These are phyloP conservation scores for Ramalina intermedia DNA, from an alignment of 495 filamentous ascomycete species.

Conservation along the genomic window DNA sequence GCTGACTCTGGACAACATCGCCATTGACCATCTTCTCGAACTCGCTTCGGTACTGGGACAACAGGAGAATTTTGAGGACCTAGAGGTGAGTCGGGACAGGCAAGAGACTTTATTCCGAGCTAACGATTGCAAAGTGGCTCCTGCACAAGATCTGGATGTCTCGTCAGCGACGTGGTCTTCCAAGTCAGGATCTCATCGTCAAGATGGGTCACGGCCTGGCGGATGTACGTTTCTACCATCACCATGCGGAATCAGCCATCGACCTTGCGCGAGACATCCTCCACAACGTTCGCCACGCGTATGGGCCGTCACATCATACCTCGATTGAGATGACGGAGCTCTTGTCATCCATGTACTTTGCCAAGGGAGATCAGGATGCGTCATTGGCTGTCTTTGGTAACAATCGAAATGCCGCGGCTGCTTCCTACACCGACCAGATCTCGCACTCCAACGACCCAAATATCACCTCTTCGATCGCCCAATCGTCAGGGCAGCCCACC, in stretches of 20 bases:
- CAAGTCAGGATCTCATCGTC: slow-evolving; percentile 35
- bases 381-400: slow-evolving; percentile 32
- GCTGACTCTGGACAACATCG: slow-evolving; percentile 36
- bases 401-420: too few species aligned
- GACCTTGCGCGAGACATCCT: slow-evolving; percentile 42
- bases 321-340: slow-evolving; percentile 39
- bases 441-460: too few species aligned
- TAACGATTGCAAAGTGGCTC: slow-evolving; percentile 20
- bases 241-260: slow-evolving; percentile 28
- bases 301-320: slow-evolving; percentile 36
- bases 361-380: slow-evolving; percentile 29
- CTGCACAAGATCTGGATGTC: slow-evolving; percentile 45
- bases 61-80: slow-evolving; percentile 40
- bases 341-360: slow-evolving; percentile 36
- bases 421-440: too few species aligned
- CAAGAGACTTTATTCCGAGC: not conserved
- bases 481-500: too few species aligned
- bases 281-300: slow-evolving; percentile 44
- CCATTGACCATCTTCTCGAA: slow-evolving; percentile 34
- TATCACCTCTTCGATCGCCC: too few species aligned
- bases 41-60: slow-evolving; percentile 41
- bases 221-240: slow-evolving; percentile 38
- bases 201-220: slow-evolving; percentile 40
- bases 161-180: slow-evolving; percentile 38
- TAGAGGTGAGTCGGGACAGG: slow-evolving; percentile 29